Base-by-base conservation (phyloP, 345 rosid genomes). In the Salix brachista region DNA sequence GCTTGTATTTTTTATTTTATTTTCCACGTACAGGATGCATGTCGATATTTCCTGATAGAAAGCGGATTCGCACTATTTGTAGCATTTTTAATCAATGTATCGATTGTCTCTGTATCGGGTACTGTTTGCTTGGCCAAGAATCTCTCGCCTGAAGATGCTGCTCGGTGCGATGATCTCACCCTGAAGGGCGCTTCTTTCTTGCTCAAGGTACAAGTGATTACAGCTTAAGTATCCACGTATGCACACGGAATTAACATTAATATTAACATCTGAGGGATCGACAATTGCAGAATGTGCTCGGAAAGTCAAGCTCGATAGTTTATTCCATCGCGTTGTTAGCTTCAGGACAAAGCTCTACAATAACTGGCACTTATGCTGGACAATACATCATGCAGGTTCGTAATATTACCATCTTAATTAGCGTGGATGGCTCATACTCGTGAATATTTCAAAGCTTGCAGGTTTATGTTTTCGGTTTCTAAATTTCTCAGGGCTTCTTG, bases 291-390 rank as follows among this genome's bases (percentile, higher is more conserved):
- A 86, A 88, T 76, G 86, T 84, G 61, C 39, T 90, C 65, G 91
- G 90, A 32, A 79, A 78, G 56, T 87, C 90, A 4, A 84, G 90
- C 74, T 80, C 80, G 19, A 79, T 56, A 2, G 36, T 88, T n/a
- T 88, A 87, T 46, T 90, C 76, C 52, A 73, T 86, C 64, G 88
- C 90, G 4, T 78, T 90, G 18, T 75, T 90, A 6, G 93, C 93
- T 10, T 88, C 93, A 0, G 93, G 93, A 4, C 93, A 90, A 60
- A 88, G 91, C 80, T 84, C 90, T 10, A 28, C 91, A 42, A 85
- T 90, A 66, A 87, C 93, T 18, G 90, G 89, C 58, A 90, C 91
- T 5, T 90, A 85, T 56, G 89, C 91, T 3, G 91, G 91, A 18
- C 91, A 89, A 48, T 89, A 30, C 50, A 81, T 89, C 75, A 89